Evolutionary conservation across 768 basidiomycete genomes (phyloP), one percentile per base, ranked within the genome.

Genomic region (Russula compacta): DNA sequence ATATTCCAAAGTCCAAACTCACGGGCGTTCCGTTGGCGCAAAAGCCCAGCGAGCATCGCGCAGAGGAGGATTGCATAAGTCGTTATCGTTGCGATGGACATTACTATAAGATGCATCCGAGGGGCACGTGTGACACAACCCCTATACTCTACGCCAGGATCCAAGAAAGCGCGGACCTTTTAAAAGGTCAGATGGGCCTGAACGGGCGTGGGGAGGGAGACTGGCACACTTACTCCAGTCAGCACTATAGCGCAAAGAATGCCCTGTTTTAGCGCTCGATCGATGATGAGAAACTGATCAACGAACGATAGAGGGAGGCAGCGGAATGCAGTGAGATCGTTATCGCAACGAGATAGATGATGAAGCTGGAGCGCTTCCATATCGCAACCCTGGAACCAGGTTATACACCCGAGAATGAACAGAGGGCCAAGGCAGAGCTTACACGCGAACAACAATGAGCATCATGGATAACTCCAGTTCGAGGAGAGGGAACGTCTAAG

Each of bases 361-460:
- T 24, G 38, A 0, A 6, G 19, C 3, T 19, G 5, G 56, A 19
- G 15, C 48, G 5, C n/a, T 42, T 12, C 56, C 56, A 58, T 40
- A 58, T 58, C 6, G 56, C 48, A n/a, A 58, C 35, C 40, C 48
- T 56, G 6, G 10, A 32, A 40, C 6, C 24, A 39, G 7, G 47
- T 49, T 15, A 49, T n/a, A 1, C 7, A 15, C 12, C 4, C 2
- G 12, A 17, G 21, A 21, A 53, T 10, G 17, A 10, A 40, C 6
- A 14, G 17, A 24, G 19, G 3, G 29, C 32, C 9, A 17, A 39
- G 36, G 15, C 17, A 19, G 17, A 40, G 49, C 56, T 29, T 49
- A 57, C 56, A 57, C 56, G 10, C 56, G 56, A 40, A 57, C 11
- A 19, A 57, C 56, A 12, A 57, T 57, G 47, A 57, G 56, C 24